phyloP scores from a whole-genome alignment of 441 rosid genomes.

The Arabidopsis hybrid region DNA sequence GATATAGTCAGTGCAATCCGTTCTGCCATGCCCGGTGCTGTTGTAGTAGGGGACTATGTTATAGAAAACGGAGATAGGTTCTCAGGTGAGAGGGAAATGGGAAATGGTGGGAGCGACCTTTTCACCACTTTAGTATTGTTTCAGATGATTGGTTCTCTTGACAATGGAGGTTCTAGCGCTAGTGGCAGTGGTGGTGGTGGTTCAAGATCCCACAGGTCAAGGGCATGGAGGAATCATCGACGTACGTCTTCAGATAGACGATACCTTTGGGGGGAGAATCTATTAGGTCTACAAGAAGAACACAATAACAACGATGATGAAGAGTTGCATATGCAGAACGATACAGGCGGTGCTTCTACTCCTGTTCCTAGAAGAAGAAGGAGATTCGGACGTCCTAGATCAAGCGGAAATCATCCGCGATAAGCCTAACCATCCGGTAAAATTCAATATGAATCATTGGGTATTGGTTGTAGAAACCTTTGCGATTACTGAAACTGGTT shows the following conservation, averaged over 20 bases:
- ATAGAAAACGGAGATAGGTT: constrained; percentile 85
- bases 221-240: constrained; percentile 82
- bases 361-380: constrained; percentile 79
- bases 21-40: constrained; percentile 92
- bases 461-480: constrained; percentile 20
- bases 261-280: constrained; percentile 91
- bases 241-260: constrained; percentile 72
- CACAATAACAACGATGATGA: constrained; percentile 53
- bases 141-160: constrained; percentile 85
- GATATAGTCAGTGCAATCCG: constrained; percentile 78
- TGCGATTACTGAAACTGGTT: constrained; percentile 21
- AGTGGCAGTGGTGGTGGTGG: constrained; percentile 51
- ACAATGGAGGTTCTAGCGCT: constrained; percentile 50
- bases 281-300: constrained; percentile 73
- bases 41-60: constrained; percentile 93
- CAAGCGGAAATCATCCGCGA: constrained; percentile 68
- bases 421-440: constrained; percentile 33
- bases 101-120: constrained; percentile 53
- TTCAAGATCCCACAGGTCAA: constrained; percentile 72
- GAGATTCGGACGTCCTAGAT: constrained; percentile 71
- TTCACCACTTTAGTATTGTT: constrained; percentile 80
- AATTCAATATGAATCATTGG: constrained; percentile 32
- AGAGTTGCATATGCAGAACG: constrained; percentile 59
- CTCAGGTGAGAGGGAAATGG: constrained; percentile 61
- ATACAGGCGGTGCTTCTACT: constrained; percentile 57